A percentile compares a stretch with the other conserved stretches of the same genome.
Evolutionary conservation across 176 grass and related monocot species (phyloP).

Genomic region (Eragrostis nindensis): DNA sequence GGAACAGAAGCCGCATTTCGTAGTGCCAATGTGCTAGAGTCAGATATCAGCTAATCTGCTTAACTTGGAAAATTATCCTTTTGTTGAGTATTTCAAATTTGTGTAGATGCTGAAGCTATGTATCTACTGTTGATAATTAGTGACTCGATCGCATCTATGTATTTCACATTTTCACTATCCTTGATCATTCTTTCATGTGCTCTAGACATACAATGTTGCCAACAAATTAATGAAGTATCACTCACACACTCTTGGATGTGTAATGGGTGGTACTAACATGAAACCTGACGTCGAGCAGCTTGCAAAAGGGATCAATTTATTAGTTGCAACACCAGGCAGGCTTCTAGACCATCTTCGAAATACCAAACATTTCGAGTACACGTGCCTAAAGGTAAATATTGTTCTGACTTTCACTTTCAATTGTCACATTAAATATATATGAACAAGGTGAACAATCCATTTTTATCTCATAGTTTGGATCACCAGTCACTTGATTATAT

Average conservation of each 20-base stretch:
- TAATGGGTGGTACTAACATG: constrained; percentile 72
- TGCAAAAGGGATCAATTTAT: constrained; percentile 73
- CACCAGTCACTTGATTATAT: no score
- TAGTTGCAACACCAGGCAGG: constrained; percentile 86
- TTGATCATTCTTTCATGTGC: constrained; percentile 12
- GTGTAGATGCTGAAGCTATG: neutral
- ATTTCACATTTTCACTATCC: neutral
- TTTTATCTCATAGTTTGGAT: no score
- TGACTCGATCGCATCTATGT: neutral
- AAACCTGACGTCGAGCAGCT: constrained; percentile 69
- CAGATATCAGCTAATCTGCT: neutral
- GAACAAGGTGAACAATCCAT: neutral
- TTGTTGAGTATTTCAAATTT: neutral
- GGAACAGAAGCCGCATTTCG: no score
- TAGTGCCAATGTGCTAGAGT: neutral
- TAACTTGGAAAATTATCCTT: neutral
- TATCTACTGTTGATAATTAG: neutral
- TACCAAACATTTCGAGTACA: constrained; percentile 77
- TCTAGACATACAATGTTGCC: constrained; percentile 78
- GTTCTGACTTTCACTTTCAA: neutral
- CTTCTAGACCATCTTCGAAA: constrained; percentile 91
- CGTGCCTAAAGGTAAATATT: constrained; percentile 63
- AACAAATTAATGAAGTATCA: constrained; percentile 93
- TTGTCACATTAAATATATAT: neutral
- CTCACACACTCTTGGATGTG: constrained; percentile 78